Percentiles rank a stretch among this genome's conserved stretches.
Conservation (phyloP, 805 yeast genomes). For the Saccharomycopsis capsularis region DNA sequence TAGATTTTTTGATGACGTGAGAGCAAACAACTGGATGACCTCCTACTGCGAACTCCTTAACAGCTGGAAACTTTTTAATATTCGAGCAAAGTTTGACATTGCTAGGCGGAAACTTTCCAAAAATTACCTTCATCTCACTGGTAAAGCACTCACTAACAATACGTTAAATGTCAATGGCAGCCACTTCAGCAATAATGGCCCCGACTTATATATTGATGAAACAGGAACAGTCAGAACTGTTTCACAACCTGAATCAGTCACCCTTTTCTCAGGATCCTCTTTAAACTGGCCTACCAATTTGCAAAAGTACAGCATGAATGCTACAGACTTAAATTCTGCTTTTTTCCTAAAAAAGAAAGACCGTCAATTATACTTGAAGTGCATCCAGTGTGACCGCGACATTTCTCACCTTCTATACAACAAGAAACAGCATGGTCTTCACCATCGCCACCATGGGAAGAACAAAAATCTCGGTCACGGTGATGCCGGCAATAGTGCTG, state of each 20-base stretch:
- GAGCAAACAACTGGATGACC: conserved; percentile 75
- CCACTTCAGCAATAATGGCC: background rate
- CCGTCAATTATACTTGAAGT: conserved; percentile 73
- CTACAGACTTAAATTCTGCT: background rate
- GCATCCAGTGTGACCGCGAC: conserved; percentile 75
- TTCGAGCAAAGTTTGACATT: conserved; percentile 81
- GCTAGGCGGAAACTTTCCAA: conserved; percentile 58
- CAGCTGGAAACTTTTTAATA: conserved; percentile 73
- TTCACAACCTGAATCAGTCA: too few relatives aligned
- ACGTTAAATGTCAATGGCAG: background rate
- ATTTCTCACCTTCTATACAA: conserved; percentile 28
- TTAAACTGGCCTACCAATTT: background rate
- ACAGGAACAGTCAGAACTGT: too few relatives aligned
- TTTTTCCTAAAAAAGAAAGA: conserved; percentile 30
- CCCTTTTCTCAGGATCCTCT: background rate
- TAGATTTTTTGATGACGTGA: conserved; percentile 62
- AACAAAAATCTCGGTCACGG: too few relatives aligned
- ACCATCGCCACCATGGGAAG: too few relatives aligned
- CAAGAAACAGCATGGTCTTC: conserved; percentile 9
- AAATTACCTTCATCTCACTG: conserved; percentile 22
- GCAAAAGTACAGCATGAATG: background rate
- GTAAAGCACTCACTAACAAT: background rate
- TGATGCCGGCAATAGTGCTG: background rate
- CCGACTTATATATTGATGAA: background rate
- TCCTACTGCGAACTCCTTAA: conserved; percentile 63